Conservation (phyloP, 495 filamentous ascomycete species). For the Penicillium verhagenii region DNA sequence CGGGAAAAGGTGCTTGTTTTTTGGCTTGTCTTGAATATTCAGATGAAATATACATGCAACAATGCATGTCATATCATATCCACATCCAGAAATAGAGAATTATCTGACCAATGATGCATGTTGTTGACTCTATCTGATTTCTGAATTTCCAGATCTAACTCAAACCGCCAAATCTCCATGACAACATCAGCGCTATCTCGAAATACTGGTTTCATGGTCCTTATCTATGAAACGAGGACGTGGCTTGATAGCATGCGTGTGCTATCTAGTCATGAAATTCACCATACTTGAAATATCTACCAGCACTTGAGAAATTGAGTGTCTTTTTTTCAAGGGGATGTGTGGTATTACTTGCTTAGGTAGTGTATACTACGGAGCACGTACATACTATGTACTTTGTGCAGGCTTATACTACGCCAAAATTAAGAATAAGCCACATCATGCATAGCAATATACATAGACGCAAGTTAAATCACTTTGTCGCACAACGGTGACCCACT, state of each 20-base stretch:
- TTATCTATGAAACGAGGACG: background rate
- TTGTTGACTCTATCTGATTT: background rate
- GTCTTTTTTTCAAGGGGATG: too few species aligned
- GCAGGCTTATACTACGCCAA: too few species aligned
- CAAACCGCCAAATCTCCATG: background rate
- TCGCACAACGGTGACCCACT: background rate
- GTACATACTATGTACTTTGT: too few species aligned
- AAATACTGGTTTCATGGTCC: background rate
- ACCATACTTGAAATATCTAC: background rate
- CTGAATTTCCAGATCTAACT: background rate
- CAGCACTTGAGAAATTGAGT: too few species aligned
- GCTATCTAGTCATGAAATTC: background rate
- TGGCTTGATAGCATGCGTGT: background rate
- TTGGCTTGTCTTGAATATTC: background rate
- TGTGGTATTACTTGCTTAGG: too few species aligned
- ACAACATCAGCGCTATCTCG: background rate
- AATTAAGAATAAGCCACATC: background rate
- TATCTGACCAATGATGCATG: background rate
- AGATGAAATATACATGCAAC: too few species aligned
- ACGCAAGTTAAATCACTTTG: background rate
- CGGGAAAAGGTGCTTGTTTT: background rate
- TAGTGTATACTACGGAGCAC: too few species aligned
- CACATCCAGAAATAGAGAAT: background rate
- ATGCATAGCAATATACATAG: background rate
- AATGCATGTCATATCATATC: background rate